Evolutionary conservation across 148 eudicot genomes (phyloP), one percentile per base, ranked within the genome.

Genomic region (Dianthus caryophyllus): DNA sequence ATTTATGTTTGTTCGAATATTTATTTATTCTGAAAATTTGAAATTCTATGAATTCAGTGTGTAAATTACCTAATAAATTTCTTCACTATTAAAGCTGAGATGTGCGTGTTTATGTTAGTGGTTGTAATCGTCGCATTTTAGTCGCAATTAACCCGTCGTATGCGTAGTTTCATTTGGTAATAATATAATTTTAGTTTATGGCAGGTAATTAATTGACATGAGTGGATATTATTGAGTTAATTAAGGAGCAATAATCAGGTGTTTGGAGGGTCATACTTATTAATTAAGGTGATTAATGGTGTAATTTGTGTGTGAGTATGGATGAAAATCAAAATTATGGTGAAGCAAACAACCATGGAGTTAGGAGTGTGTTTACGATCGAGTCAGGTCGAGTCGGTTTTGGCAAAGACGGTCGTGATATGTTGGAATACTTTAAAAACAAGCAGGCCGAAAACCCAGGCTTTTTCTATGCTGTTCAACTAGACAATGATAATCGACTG

Each of bases 391-490:
- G 71, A 33, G 38, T 21, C 70, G 38, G 38, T 33, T 73, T 86
- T 51, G 98, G 98, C 20, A 92, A 76, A 79, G 91, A 92, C 81
- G 94, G 96, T 64, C 94, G 89, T 70, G 89, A 89, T 73, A 80
- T 89, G 67, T 75, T 92, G 61, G 98, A 92, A 73, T 92, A 92
- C 81, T 89, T 92, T 43, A 85, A 83, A 65, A 89, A 85, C 75
- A 84, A 85, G 96, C 98, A 92, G 82, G 96, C 96, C 13, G 96
- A 89, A 78, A 92, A 92, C 58, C 96, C 96, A 6, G 96, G 96
- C 26, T 92, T 92, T 78, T 89, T 85, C 67, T 92, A 92, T 74
- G 98, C 98, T 6, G 77, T 92, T 76, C 96, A 92, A 67, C 88
- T 92, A 21, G 94, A 92, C 69, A 96, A 89, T 29, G 91, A 89